A percentile compares a stretch with the other conserved stretches of the same genome.
These are phyloP conservation scores for Adiantum capillusveneris DNA, from an alignment of 75 land plant genomes.

Conservation along the genomic window DNA sequence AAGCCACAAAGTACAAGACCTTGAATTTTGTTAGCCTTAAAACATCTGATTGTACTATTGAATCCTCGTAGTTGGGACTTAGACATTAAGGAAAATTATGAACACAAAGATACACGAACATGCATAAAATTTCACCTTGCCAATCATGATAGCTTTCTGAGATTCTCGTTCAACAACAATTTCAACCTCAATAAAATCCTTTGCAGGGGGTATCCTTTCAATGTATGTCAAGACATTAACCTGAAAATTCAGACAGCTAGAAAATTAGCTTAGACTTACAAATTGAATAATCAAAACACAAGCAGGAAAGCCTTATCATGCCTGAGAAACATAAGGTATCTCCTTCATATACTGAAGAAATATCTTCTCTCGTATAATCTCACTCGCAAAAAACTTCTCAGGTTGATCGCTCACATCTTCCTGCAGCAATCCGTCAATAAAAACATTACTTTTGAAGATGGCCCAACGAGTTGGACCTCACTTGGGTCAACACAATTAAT, in stretches of 20 bases:
- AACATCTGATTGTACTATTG: no score
- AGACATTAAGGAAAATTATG: no score
- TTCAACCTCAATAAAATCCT: slow-evolving; percentile 84
- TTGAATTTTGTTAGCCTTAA: no score
- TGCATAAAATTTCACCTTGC: slow-evolving; percentile 51
- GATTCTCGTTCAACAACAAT: slow-evolving; percentile 82
- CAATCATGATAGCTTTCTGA: slow-evolving; percentile 82
- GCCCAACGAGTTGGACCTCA: no score
- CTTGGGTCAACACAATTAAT: no score
- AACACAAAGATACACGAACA: neutral
- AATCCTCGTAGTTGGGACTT: no score
- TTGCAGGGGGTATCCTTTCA: slow-evolving; percentile 57
- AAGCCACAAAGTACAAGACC: no score
- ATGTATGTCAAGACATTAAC: slow-evolving; percentile 77
- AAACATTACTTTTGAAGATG: no score
- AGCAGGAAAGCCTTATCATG: neutral
- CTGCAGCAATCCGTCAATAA: no score
- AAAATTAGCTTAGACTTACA: no score
- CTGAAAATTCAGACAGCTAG: slow-evolving; percentile 19
- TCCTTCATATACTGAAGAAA: slow-evolving; percentile 88
- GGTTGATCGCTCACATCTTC: slow-evolving; percentile 93
- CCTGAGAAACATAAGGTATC: slow-evolving; percentile 96
- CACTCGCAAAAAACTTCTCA: slow-evolving; percentile 89
- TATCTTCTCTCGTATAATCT: slow-evolving; percentile 92
- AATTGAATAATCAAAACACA: neutral